phyloP scores from a whole-genome alignment of 306 rosid species.

The Quercus alba region DNA sequence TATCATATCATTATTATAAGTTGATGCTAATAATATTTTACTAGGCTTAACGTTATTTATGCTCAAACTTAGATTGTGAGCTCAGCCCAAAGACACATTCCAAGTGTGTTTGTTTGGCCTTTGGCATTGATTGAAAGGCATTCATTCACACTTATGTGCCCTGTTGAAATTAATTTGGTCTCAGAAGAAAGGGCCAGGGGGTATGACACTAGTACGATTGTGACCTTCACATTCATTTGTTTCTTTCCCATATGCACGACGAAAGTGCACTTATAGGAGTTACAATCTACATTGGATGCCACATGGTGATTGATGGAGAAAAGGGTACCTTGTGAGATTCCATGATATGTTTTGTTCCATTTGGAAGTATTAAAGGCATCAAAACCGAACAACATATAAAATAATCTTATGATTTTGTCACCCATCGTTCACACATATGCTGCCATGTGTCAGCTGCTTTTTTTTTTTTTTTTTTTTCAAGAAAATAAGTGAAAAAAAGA shows the following conservation, averaged over 20 bases:
- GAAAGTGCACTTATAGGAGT: not conserved
- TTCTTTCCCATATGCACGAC: not conserved
- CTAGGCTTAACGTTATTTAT: not conserved
- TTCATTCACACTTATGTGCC: not conserved
- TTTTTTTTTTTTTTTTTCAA: not conserved
- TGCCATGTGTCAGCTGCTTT: not conserved
- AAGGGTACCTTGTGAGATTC: not conserved
- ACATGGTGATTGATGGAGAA: not conserved
- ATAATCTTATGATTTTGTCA: not conserved
- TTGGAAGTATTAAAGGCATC: not conserved
- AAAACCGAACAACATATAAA: not conserved
- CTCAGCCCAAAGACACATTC: not conserved
- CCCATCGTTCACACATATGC: not conserved
- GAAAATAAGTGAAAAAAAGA: no score
- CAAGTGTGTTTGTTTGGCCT: not conserved
- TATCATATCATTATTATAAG: not conserved
- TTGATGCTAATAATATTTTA: not conserved
- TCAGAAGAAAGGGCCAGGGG: not conserved
- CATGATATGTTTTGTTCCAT: not conserved
- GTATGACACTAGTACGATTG: not conserved
- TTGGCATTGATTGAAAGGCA: not conserved
- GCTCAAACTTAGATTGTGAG: not conserved
- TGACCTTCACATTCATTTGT: not conserved
- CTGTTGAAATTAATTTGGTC: not conserved
- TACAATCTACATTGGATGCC: not conserved